Conservation (phyloP, 1,284 basidiomycete species). For the Schizophyllum commune region DNA sequence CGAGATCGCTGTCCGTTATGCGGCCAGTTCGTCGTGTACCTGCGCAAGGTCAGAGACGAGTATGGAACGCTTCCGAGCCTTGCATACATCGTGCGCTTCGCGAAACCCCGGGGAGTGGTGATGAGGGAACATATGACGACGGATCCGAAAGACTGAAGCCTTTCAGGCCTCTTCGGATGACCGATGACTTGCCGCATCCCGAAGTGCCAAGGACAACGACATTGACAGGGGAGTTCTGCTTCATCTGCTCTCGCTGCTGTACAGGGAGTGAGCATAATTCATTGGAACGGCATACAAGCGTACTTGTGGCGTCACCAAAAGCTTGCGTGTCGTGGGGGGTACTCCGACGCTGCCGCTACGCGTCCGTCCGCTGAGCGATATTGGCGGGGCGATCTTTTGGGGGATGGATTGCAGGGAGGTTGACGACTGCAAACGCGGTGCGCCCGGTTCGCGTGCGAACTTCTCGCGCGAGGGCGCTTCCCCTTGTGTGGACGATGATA, state of each 20-base stretch:
- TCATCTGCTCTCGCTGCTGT: slow-evolving; percentile 11
- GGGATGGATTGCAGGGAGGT: slow-evolving; percentile 36
- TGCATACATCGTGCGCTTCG: not conserved
- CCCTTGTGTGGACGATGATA: too few species aligned
- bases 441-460: not conserved
- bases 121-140: slow-evolving; percentile 20
- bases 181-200: slow-evolving; percentile 65
- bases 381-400: slow-evolving; percentile 18
- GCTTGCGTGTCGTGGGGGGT: slow-evolving; percentile 25
- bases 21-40: slow-evolving; percentile 44
- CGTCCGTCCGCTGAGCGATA: slow-evolving; percentile 29
- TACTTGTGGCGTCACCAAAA: slow-evolving; percentile 31
- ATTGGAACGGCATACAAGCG: slow-evolving; percentile 3
- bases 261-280: slow-evolving; percentile 1
- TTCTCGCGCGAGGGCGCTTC: too few species aligned
- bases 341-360: slow-evolving; percentile 53
- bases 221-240: slow-evolving; percentile 29
- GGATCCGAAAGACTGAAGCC: slow-evolving; percentile 46
- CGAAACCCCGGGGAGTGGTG: not conserved
- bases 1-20: slow-evolving; percentile 28
- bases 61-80: slow-evolving; percentile 1
- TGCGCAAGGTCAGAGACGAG: slow-evolving; percentile 22
- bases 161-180: slow-evolving; percentile 61
- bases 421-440: slow-evolving; percentile 28
- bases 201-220: slow-evolving; percentile 61